Evolutionary conservation across 768 basidiomycete genomes (phyloP).

Genomic region (Lentinula lateritia): DNA sequence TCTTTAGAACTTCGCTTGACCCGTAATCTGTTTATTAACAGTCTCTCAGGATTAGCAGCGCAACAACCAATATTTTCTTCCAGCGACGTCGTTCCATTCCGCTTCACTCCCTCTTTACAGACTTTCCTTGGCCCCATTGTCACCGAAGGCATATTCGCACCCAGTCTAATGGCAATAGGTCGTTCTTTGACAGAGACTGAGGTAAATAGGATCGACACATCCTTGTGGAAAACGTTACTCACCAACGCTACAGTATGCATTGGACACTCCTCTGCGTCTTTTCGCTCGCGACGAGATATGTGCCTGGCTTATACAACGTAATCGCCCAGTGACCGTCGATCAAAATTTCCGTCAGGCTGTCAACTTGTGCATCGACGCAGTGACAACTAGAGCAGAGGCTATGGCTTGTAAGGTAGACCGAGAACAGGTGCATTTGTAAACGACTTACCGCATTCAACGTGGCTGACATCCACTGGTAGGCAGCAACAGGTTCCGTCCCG

Average conservation of each 20-base stretch:
- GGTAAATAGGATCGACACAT: constrained; percentile 34
- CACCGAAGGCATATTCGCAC: constrained; percentile 83
- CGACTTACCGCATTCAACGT: background rate
- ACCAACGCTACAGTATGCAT: constrained; percentile 57
- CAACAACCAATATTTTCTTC: constrained; percentile 62
- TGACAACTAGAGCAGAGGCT: constrained; percentile 76
- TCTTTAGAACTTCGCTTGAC: constrained; percentile 21
- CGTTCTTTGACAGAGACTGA: constrained; percentile 89
- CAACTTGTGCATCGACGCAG: constrained; percentile 53
- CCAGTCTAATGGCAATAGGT: constrained; percentile 87
- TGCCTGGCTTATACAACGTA: constrained; percentile 61
- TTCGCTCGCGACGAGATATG: constrained; percentile 92
- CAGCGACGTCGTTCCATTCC: constrained; percentile 91
- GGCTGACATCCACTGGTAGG: constrained; percentile 14
- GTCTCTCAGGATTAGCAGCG: constrained; percentile 31
- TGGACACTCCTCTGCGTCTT: constrained; percentile 88
- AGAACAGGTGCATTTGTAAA: constrained; percentile 52
- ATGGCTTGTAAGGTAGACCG: constrained; percentile 86
- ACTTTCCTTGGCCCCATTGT: constrained; percentile 84
- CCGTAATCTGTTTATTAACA: background rate
- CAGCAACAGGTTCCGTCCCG: constrained; percentile 30
- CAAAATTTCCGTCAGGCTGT: constrained; percentile 48
- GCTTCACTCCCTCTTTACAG: constrained; percentile 95
- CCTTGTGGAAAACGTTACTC: constrained; percentile 6
- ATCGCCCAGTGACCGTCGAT: constrained; percentile 55